Evolutionary conservation across 192 early-diverging fungal genomes (phyloP), one percentile per base, ranked within the genome.

Genomic region (Entomortierella chlamydospora): DNA sequence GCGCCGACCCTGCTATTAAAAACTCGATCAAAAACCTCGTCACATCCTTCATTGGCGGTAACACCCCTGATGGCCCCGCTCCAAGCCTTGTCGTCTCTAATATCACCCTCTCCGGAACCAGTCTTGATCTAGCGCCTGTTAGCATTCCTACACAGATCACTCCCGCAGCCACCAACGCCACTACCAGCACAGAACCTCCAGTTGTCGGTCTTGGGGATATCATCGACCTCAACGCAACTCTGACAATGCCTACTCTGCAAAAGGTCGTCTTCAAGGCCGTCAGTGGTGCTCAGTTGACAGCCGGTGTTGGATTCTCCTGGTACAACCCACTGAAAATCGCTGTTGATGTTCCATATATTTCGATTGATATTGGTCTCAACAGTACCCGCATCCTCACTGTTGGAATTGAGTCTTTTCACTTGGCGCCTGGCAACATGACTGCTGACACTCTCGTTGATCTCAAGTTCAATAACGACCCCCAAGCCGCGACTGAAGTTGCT

Each of bases 261-360:
- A 79, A 79, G 62, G 61, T 79, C 51, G 66, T 45, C 15, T 33
- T 70, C 51, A 79, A 79, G 68, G 67, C 76, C 34, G 55, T 65
- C 15, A 61, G 68, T 22, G 76, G 76, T 22, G 68, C 68, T 25
- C 55, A 70, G 56, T 34, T 79, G 61, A 66, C 68, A 12, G 76
- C 65, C 9, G 76, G 76, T 60, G 63, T 79, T 41, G 76, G 68
- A 18, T 79, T 79, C 63, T 57, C 76, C 0, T 79, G 76, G 76
- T 51, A 79, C 41, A 79, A 79, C 57, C 76, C 76, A 37, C 52
- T 70, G 37, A 70, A 70, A 42, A 49, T 79, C 53, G 56, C 9
- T 29, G 18, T 79, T 47, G 76, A 79, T 66, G 45, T 79, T 39
- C 76, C 76, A n/a, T 70, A 64, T 18, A 2, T 70, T n/a, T 58